Conservation (phyloP, 306 rosid genomes). For the Datisca glomerata region DNA sequence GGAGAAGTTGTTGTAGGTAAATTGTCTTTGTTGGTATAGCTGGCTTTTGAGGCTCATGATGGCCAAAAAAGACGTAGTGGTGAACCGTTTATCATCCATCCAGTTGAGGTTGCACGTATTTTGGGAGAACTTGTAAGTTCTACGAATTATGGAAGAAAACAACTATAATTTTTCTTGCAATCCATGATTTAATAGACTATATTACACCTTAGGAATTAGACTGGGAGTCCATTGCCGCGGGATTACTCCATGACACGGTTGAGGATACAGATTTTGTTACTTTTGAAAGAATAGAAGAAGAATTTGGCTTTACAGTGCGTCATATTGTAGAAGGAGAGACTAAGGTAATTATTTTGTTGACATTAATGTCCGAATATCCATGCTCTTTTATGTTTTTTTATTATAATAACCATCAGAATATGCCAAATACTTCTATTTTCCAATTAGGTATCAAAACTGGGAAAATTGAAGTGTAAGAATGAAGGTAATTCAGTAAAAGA, state of each 20-base stretch:
- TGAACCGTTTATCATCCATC: slow-evolving; percentile 99
- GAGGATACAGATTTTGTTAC: slow-evolving; percentile 91
- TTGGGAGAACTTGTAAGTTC: slow-evolving; percentile 86
- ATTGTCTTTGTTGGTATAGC: slow-evolving; percentile 26
- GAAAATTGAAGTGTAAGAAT: slow-evolving; percentile 81
- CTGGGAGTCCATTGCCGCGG: slow-evolving; percentile 97
- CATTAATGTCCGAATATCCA: too few species aligned
- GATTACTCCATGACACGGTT: slow-evolving; percentile 93
- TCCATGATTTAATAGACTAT: slow-evolving; percentile 12
- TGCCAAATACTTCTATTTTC: slow-evolving; percentile 16
- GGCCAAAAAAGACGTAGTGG: slow-evolving; percentile 99
- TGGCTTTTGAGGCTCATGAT: slow-evolving; percentile 94
- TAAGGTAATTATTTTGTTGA: slow-evolving; percentile 41
- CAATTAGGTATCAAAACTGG: slow-evolving; percentile 83
- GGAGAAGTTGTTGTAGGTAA: too few species aligned
- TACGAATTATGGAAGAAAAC: slow-evolving; percentile 3
- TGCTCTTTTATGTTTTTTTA: too few species aligned
- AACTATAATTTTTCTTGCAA: slow-evolving; percentile 11
- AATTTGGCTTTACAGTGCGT: slow-evolving; percentile 81
- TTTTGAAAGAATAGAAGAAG: slow-evolving; percentile 85
- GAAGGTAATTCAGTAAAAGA: slow-evolving; percentile 74
- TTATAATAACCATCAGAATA: too few species aligned
- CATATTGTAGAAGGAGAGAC: slow-evolving; percentile 99
- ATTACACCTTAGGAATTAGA: slow-evolving; percentile 65
- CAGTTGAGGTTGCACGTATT: slow-evolving; percentile 98